phyloP scores from a whole-genome alignment of 225 moss, liverwort and hornwort genomes.

The Ulota crispa region DNA sequence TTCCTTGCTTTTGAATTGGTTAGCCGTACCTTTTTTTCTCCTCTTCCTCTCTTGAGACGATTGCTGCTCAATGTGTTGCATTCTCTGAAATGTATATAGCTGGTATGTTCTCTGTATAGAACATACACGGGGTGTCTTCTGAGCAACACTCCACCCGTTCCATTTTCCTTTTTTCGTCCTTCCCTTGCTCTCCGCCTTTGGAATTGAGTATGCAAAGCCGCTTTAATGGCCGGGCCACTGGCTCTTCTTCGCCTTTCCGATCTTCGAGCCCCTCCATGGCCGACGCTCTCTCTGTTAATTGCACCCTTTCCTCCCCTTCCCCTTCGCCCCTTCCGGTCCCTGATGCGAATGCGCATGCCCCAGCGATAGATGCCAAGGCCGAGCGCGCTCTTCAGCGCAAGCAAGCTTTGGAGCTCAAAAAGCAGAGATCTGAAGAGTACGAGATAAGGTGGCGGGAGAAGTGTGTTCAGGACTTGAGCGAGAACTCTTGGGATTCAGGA shows the following conservation, averaged over 20 bases:
- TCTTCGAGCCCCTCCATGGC: constrained; percentile 19
- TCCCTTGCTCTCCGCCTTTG: background rate
- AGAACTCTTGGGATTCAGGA: constrained; percentile 35
- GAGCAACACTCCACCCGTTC: background rate
- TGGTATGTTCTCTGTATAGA: background rate
- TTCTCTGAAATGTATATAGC: background rate
- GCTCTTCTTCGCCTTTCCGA: constrained; percentile 18
- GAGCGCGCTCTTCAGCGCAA: constrained; percentile 34
- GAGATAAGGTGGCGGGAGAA: constrained; percentile 50
- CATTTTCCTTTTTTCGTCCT: background rate
- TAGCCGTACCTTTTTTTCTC: background rate
- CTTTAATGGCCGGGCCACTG: constrained; percentile 22
- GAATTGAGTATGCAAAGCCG: constrained; percentile 28
- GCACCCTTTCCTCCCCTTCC: constrained; percentile 22
- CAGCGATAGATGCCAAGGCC: constrained; percentile 24
- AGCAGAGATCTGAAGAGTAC: constrained; percentile 41
- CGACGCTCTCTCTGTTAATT: constrained; percentile 21
- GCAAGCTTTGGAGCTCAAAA: constrained; percentile 35
- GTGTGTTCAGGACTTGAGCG: constrained; percentile 34
- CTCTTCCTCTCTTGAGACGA: background rate
- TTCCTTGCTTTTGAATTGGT: background rate
- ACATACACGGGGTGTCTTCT: background rate
- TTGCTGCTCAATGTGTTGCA: background rate
- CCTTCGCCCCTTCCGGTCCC: constrained; percentile 3
- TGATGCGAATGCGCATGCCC: background rate